Base-by-base conservation (phyloP, 805 yeast genomes). In the Brettanomyces sp. region DNA sequence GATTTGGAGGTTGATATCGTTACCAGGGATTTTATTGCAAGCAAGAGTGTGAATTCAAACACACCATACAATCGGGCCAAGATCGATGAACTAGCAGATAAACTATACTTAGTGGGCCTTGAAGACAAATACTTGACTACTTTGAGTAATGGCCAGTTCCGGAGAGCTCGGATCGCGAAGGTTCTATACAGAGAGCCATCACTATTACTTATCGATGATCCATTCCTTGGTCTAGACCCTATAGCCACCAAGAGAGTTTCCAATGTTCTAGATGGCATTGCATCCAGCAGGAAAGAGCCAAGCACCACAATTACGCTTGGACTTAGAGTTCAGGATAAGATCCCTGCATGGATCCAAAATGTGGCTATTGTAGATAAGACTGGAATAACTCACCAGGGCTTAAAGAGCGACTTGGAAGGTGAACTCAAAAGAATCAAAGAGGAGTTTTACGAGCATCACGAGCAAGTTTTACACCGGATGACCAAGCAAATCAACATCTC, bases 171-270 rank as follows among this genome's bases (percentile, higher is more conserved):
- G 49, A 66, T 93, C 25, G 98, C 96, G 0, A 74, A 76, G 49
- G 79, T 89, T 0, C 55, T 93, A 39, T 71, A 87, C 46, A 68
- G 70, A 40, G 66, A 74, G 33, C 95, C 97, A 0, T 67, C 70
- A 39, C 52, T 89, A 30, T 64, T 89, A 45, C 59, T 91, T 4
- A 72, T 91, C 18, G 98, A 93, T 61, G 98, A 93, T 56, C 96
- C 96, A 8, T 91, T 89, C 55, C 62, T 93, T 37, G 99, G 98
- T 0, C 68, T 91, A 14, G 99, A 91, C 56, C 93, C 95, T 0
- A 58, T 62, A 1, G 90, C 95, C 11, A 68, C 86, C 0, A 49
- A 62, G 1, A 63, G 74, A 6, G 86, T 91, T 18, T 76, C 87
- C 14, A 56, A 66, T 0, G 75, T 82, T 0, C 64, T 87, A 44